These are phyloP conservation scores for Naegleria fowleri DNA, from an alignment of 208 protist species.

Conservation along the genomic window DNA sequence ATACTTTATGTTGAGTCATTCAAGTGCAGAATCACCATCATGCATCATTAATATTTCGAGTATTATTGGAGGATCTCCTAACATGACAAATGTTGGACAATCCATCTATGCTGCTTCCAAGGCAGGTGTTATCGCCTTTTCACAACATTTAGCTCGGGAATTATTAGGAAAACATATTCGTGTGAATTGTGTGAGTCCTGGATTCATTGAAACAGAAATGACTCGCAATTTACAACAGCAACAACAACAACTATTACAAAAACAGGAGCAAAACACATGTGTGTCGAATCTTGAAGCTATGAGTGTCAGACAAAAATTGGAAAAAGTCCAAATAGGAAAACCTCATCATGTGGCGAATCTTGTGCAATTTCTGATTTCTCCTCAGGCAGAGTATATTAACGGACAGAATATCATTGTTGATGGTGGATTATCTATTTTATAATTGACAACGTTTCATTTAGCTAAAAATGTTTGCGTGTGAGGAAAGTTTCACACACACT, in stretches of 20 bases:
- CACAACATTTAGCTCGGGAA: constrained; percentile 69
- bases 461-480: not conserved
- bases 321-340: not conserved
- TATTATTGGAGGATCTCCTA: constrained; percentile 60
- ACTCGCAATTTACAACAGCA: not conserved
- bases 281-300: no score
- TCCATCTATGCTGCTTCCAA: constrained; percentile 79
- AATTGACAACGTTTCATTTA: not conserved
- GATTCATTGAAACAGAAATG: constrained; percentile 76
- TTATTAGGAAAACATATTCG: constrained; percentile 68
- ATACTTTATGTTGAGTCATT: not conserved
- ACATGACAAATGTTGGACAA: constrained; percentile 71
- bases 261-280: no score
- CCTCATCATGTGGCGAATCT: not conserved
- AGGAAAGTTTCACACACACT: no score
- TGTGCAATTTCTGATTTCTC: not conserved
- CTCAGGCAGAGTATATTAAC: not conserved
- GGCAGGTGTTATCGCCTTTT: constrained; percentile 67
- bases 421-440: constrained; percentile 5
- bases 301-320: not conserved
- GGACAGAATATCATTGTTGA: constrained; percentile 3
- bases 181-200: constrained; percentile 80
- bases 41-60: constrained; percentile 56
- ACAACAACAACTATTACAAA: not conserved
- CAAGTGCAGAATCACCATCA: not conserved